These are phyloP conservation scores for Candolleomyces efflorescens DNA, from an alignment of 768 basidiomycete species.

Conservation along the genomic window DNA sequence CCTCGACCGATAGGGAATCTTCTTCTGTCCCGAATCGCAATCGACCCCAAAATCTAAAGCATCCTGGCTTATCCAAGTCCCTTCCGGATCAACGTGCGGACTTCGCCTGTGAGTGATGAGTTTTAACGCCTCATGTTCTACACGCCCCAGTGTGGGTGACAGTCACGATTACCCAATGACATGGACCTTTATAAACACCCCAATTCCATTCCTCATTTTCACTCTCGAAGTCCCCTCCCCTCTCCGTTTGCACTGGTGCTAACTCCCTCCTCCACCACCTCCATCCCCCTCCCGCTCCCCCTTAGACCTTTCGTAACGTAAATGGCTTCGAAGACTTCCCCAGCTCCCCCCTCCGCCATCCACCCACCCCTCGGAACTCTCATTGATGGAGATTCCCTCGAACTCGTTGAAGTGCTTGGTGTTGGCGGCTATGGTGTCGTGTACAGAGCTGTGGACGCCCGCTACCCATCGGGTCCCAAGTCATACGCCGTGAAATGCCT, in stretches of 20 bases:
- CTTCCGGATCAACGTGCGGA: conserved; percentile 37
- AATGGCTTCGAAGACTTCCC: conserved; percentile 36
- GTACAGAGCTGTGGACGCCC: conserved; percentile 79
- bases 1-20: conserved; percentile 6
- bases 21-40: conserved; percentile 13
- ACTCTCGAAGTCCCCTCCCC: conserved; percentile 32
- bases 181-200: conserved; percentile 12
- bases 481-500: conserved; percentile 96
- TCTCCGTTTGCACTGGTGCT: conserved; percentile 42
- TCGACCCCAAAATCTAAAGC: conserved; percentile 7
- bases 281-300: conserved; percentile 13
- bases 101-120: conserved; percentile 37
- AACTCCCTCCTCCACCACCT: conserved; percentile 24
- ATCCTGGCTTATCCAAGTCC: conserved; percentile 9
- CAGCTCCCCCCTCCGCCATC: conserved; percentile 36
- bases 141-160: conserved; percentile 53
- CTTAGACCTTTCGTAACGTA: conserved; percentile 14
- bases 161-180: conserved; percentile 31
- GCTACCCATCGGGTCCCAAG: conserved; percentile 39
- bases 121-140: conserved; percentile 72
- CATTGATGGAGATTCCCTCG: conserved; percentile 84
- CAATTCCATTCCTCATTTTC: conserved; percentile 20
- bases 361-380: conserved; percentile 70
- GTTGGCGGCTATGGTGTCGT: conserved; percentile 96
- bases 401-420: conserved; percentile 88